Evolutionary conservation across 305 asterid genomes (phyloP), one percentile per base, ranked within the genome.

Genomic region (Fraxinus platypoda): DNA sequence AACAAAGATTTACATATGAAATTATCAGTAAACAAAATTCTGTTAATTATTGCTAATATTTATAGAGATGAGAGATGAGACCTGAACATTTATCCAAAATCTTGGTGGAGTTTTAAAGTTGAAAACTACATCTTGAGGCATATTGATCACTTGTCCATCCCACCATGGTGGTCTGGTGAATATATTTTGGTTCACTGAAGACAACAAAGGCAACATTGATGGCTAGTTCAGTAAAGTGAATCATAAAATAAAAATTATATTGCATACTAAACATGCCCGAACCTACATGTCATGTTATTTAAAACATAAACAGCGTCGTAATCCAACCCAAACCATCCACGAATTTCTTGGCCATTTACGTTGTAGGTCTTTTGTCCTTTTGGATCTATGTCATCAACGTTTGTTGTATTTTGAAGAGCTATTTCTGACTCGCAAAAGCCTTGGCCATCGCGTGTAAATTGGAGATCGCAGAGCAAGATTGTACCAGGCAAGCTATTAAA

Each of bases 271-370:
- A 15, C n/a, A 33, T 15, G n/a, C 6, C 75, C 23, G 2, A 57
- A 86, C 95, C 86, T 85, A 93, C 97, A 30, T 13, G 84, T 80
- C 6, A 93, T 90, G 0, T 89, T 91, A 5, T 86, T 82, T 17
- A 84, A 81, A 71, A 92, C 80, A 8, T 82, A 37, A 2, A 84
- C 34, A 38, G 88, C 87, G 5, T 82, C 62, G 78, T 88, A 93
- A 77, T 93, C 97, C 80, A 93, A 74, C 3, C 97, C 97, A 57
- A 89, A 93, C 82, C 85, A 92, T 37, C 97, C 97, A 28, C 35
- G 83, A n/a, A 85, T 23, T 6, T 85, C 85, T 78, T 78, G 87
- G 66, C 97, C 97, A 26, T 93, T 78, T 28, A 92, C 31, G 13
- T 84, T 84, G 85, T 92, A 91, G 8, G 75, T 80, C 84, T 88